Conservation (phyloP, 2,329 filamentous ascomycete genomes). For the Talaromyces sp. region DNA sequence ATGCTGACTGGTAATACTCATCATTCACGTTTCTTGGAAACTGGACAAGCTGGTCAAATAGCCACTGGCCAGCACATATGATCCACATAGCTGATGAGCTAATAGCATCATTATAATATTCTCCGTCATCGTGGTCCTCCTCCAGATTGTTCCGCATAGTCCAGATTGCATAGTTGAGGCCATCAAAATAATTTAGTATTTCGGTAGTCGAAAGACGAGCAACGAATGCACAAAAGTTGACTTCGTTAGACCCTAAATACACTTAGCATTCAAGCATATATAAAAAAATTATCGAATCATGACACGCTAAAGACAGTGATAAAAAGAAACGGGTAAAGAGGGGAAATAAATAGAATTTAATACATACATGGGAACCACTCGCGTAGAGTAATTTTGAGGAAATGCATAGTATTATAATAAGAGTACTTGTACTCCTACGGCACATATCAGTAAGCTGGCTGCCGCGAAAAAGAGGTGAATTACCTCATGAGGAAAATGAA, state of each 20-base stretch:
- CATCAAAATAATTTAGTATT: not conserved
- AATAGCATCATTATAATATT: not conserved
- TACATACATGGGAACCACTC: too few relatives aligned
- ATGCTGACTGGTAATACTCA: not conserved
- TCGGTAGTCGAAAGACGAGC: not conserved
- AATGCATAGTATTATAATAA: too few relatives aligned
- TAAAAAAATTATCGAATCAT: too few relatives aligned
- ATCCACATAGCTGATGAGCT: slow-evolving; percentile 5
- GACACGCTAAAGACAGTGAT: too few relatives aligned
- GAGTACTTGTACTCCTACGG: too few relatives aligned
- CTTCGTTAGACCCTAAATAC: not conserved
- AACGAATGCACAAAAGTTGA: not conserved
- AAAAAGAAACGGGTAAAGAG: not conserved
- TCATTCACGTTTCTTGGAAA: not conserved
- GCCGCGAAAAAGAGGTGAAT: too few relatives aligned
- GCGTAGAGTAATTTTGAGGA: too few relatives aligned
- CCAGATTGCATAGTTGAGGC: not conserved
- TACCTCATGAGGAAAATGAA: too few relatives aligned
- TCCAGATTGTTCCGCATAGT: not conserved
- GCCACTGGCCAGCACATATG: slow-evolving; percentile 8
- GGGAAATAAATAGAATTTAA: too few relatives aligned
- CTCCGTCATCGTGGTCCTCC: not conserved
- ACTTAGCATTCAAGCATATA: too few relatives aligned
- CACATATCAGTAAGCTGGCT: too few relatives aligned
- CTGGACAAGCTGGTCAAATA: slow-evolving; percentile 1